Base-by-base conservation (phyloP, 495 filamentous ascomycete genomes). In the Neurospora sublineolata region DNA sequence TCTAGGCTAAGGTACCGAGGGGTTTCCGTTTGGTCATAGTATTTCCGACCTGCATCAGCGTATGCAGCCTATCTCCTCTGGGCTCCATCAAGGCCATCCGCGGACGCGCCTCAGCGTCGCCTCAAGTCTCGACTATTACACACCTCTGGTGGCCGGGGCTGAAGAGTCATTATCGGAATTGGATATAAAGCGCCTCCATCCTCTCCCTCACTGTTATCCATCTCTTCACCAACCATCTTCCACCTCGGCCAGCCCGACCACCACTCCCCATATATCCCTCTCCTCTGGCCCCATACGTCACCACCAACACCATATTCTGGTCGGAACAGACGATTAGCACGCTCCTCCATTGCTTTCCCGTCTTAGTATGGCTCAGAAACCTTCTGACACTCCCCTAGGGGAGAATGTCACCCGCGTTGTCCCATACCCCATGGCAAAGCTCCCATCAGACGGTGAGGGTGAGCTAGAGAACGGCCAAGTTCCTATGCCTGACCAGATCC, bases 261-360 rank as follows among this genome's bases (percentile, higher is more conserved):
- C 46, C 40, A 20, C 37, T 33, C 40, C 68, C 67, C 42, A 64
- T 9, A 16, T 33, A 33, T 36, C 27, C 14, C 27, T 64, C 14
- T 64, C 52, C 52, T 33, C 52, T 33, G 52, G 1, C 6, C 12
- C 52, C 23, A 23, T 14, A 58, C 46, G 4, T 4, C 14, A 33
- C 52, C 52, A 7, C 52, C 52, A 64, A 36, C 52, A 64, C 52
- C 14, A 64, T 36, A 64, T 41, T 68, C 72, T 73, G 72, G 73
- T 75, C 77, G 74, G 75, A 82, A 83, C 78, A 78, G 78, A 80
- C 82, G 78, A 73, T 76, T 83, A 82, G 83, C 83, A 85, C 72
- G 83, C 83, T 70, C 77, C 74, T 83, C 84, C 84, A 86, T 85
- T 86, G 84, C 84, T 83, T 82, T 79, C 78, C 67, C 74, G 83